Conservation (phyloP, 768 basidiomycete species). For the Kwoniella mangroviensis region DNA sequence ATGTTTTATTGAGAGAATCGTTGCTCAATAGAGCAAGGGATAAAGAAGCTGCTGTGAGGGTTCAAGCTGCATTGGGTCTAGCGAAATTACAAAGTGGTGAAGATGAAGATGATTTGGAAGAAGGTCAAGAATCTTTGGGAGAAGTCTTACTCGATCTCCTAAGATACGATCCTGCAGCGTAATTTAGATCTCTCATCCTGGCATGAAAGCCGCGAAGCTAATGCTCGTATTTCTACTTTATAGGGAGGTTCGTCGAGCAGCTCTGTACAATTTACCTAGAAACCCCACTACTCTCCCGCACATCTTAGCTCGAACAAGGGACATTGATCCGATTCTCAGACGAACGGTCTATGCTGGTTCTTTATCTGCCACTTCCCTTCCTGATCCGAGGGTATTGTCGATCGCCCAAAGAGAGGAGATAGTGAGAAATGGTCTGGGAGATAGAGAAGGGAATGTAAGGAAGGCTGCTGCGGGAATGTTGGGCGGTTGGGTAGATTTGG, state of each 20-base stretch:
- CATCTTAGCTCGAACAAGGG: slow-evolving; percentile 77
- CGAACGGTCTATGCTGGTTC: slow-evolving; percentile 72
- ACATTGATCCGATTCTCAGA: slow-evolving; percentile 75
- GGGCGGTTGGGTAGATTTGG: slow-evolving; percentile 72
- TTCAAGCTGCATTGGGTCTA: slow-evolving; percentile 78
- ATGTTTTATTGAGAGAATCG: slow-evolving; percentile 65
- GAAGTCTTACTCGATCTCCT: slow-evolving; percentile 64
- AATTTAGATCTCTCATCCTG: slow-evolving; percentile 53
- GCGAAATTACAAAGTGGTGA: slow-evolving; percentile 76
- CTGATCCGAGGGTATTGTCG: slow-evolving; percentile 66
- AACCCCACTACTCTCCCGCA: slow-evolving; percentile 65
- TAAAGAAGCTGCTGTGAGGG: slow-evolving; percentile 75
- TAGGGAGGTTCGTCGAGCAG: slow-evolving; percentile 85
- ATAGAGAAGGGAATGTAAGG: slow-evolving; percentile 76
- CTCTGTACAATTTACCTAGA: slow-evolving; percentile 72
- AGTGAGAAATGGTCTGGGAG: slow-evolving; percentile 80
- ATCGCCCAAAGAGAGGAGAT: slow-evolving; percentile 77
- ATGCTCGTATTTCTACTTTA: not conserved
- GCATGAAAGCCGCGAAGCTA: not conserved
- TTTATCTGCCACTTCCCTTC: slow-evolving; percentile 68
- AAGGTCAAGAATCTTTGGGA: slow-evolving; percentile 52
- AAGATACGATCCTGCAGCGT: slow-evolving; percentile 76
- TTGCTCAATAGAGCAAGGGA: slow-evolving; percentile 77
- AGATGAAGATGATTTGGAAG: slow-evolving; percentile 64
- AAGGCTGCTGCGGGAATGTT: slow-evolving; percentile 74